Percentiles rank a stretch among this genome's conserved stretches.
phyloP scores from a whole-genome alignment of 2,329 filamentous ascomycete species.

The Colletotrichum eremochloae region DNA sequence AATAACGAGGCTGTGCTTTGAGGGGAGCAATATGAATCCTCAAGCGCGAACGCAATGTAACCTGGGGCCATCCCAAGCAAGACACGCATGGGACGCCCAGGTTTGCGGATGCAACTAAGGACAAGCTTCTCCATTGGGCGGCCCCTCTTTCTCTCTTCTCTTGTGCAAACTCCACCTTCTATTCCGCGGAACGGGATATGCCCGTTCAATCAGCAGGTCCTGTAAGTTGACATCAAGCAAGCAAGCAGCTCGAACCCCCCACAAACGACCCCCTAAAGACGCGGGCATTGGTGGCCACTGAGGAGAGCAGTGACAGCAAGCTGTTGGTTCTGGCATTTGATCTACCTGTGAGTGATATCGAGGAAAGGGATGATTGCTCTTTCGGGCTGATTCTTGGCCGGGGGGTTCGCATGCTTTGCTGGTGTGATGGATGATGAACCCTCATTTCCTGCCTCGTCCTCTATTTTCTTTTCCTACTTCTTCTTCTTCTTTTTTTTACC shows the following conservation, averaged over 20 bases:
- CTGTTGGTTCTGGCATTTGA: conserved; percentile 1
- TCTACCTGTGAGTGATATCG: background rate
- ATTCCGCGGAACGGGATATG: conserved; percentile 16
- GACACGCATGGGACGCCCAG: conserved; percentile 22
- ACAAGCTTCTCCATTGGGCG: conserved; percentile 39
- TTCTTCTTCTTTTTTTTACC: background rate
- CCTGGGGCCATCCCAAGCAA: conserved; percentile 25
- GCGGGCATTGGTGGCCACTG: background rate
- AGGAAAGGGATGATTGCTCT: conserved; percentile 3
- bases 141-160: background rate
- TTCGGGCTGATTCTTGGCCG: conserved; percentile 3
- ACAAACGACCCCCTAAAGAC: background rate
- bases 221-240: background rate
- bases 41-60: conserved; percentile 15
- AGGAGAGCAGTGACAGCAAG: background rate
- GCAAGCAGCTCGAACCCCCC: background rate
- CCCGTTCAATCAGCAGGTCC: conserved; percentile 4
- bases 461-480: background rate
- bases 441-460: conserved; percentile 6
- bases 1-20: conserved; percentile 36
- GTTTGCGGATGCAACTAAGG: conserved; percentile 27
- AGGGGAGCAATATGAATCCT: background rate
- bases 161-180: conserved; percentile 5
- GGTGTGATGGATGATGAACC: conserved; percentile 18
- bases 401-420: conserved; percentile 15